Conservation (phyloP, 768 basidiomycete species). For the Hypholoma sublateritium region DNA sequence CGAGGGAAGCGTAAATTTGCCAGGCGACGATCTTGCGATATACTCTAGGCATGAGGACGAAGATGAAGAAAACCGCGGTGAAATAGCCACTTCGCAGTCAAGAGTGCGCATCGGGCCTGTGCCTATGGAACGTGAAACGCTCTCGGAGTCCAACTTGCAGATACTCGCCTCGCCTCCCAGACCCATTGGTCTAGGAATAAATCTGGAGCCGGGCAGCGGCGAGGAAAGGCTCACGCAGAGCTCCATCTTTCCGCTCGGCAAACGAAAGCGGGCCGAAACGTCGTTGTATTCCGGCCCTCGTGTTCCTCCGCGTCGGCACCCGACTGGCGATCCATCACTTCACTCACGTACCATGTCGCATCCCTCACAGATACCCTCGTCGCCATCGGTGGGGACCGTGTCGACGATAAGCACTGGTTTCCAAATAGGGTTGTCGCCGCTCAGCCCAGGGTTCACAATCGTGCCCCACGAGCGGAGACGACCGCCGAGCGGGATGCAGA, state of each 20-base stretch:
- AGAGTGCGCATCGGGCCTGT: conserved; percentile 18
- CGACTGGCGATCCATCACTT: not conserved
- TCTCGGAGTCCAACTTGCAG: conserved; percentile 29
- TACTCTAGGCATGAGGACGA: conserved; percentile 22
- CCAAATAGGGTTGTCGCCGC: conserved; percentile 73
- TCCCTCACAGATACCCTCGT: conserved; percentile 21
- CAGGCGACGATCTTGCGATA: conserved; percentile 26
- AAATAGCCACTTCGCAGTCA: not conserved
- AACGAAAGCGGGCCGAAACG: conserved; percentile 11
- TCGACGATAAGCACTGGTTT: conserved; percentile 52
- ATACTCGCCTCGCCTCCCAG: conserved; percentile 5
- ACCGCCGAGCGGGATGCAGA: conserved; percentile 36
- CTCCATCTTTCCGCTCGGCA: conserved; percentile 7
- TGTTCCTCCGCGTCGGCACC: not conserved
- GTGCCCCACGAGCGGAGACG: conserved; percentile 51
- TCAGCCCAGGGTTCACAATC: conserved; percentile 78
- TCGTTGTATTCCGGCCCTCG: conserved; percentile 16
- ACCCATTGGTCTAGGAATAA: conserved; percentile 6
- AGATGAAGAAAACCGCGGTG: conserved; percentile 5
- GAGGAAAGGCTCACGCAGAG: conserved; percentile 7
- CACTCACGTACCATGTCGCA: conserved; percentile 17
- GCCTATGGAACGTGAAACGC: conserved; percentile 31
- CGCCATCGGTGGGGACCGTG: conserved; percentile 36
- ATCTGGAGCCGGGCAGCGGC: not conserved
- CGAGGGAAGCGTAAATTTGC: conserved; percentile 40